Evolutionary conservation across 139 green algal species (phyloP), one percentile per base, ranked within the genome.

Genomic region (Chlamydomonas asymmetrica): DNA sequence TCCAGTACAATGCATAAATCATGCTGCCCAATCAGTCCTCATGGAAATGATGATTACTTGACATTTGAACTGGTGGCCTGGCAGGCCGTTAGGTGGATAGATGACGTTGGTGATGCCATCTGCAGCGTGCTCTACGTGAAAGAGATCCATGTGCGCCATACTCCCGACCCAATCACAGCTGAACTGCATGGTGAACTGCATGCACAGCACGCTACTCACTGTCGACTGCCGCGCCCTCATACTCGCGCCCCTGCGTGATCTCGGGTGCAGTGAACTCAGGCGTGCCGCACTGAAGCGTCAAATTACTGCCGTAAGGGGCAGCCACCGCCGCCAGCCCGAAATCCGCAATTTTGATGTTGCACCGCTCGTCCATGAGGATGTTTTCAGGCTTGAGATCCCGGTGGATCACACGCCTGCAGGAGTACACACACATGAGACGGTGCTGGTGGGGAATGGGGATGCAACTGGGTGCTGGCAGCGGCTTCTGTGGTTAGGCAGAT

Each of bases 361-460:
- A 38, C 1, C 57, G 38, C 27, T 79, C 86, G 39, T 93, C 86
- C 80, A 95, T 77, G 3, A 95, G 83, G 56, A 94, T 89, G 80
- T 95, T 95, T 66, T 95, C 91, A 1, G 90, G 88, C 73, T 95
- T 95, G 35, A 94, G 63, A 71, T 95, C 90, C 13, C 90, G 71
- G 74, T 94, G 90, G 29, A 93, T 82, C 9, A 94, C 79, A 4
- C 83, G 80, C 64, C 88, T 89, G 80, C 31, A 61, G 10, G 29
- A 20, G 4, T 60, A 2, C 6, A n/a, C 16, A 60, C 25, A 60
- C 16, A 27, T 70, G 10, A 60, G 39, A n/a, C 10, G 9, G 63
- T 70, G 40, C 29, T 25, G 39, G 63, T 52, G n/a, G n/a, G n/a
- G n/a, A n/a, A n/a, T 52, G 40, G 39, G 54, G 10, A 23, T 62